Evolutionary conservation across 768 basidiomycete genomes (phyloP), one percentile per base, ranked within the genome.

Genomic region (Termitomyces sp.): DNA sequence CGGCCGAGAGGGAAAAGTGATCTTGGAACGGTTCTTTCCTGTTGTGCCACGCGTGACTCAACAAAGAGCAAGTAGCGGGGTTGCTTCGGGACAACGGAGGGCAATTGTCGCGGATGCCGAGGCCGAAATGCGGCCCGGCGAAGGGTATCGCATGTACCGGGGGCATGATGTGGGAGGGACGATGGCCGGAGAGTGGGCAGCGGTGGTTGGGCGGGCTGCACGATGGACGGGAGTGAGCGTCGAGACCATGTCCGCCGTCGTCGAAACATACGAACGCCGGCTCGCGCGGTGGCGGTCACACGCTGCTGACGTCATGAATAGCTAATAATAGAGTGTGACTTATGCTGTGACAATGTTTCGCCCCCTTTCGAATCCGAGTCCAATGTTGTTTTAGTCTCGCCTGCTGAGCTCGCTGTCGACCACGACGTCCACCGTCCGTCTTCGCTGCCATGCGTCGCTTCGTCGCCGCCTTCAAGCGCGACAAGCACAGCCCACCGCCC

Each of bases 211-310:
- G 22, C 76, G 79, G 20, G 87, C 77, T 0, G 82, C 81, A 6
- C 55, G 67, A 42, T 84, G 86, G 76, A 70, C 79, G 1, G 88
- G 90, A 1, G 80, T 88, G 5, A 70, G 72, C 1, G 71, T 69
- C 22, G 80, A 82, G 52, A 79, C 82, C 59, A 43, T 95, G 44
- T 70, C 76, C 3, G 71, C 68, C 10, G 77, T 89, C 16, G 76
- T 92, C 30, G 87, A 88, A 69, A 70, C 73, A 51, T 86, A 84
- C 55, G 93, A 95, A 71, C 74, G 83, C 59, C 74, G 89, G 50
- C 59, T 93, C 36, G 64, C 73, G 62, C 72, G 78, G 54, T 82
- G 84, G 56, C 51, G 62, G 57, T 57, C 57, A 63, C 61, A 63
- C 58, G 55, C 13, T 32, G 48, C 44, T 51, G 57, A 53, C 58